Evolutionary conservation across 768 basidiomycete genomes (phyloP), one percentile per base, ranked within the genome.

Genomic region (Favolaschia claudopus): DNA sequence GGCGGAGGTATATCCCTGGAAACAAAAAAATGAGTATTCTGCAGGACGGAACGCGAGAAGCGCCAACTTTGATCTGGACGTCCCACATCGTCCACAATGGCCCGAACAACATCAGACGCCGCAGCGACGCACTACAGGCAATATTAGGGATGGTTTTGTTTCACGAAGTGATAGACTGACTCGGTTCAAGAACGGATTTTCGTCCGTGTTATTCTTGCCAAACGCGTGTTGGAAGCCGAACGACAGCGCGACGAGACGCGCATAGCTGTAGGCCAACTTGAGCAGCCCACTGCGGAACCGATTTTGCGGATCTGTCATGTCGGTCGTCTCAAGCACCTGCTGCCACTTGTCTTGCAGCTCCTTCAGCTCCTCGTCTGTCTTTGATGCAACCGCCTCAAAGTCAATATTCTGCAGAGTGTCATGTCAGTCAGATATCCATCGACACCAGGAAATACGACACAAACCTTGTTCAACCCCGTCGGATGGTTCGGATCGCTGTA

Each of bases 211-310:
- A 22, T 77, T 81, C 69, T 89, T 89, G 15, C 87, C 85, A 66
- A 87, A 87, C 10, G 85, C 84, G 63, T 91, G 86, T 70, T 92
- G 91, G 76, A 92, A 87, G 15, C 91, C 91, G 61, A 88, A 89
- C 0, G 91, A 90, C 46, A 91, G 76, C 5, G 84, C 86, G 15
- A 88, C 77, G 17, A 92, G 76, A n/a, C 91, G 82, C 17, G 85
- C 78, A 60, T 92, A 92, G 57, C 88, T 84, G 63, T 83, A 89
- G 4, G 82, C 86, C 63, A 91, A 72, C 64, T 76, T 82, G 56
- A 91, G 74, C 17, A 91, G 70, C 4, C 85, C 84, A 17, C 81
- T 84, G 4, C 89, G 83, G 81, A 88, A 89, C 53, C 73, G 74
- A 62, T 82, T 84, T 64, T 84, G 82, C 2, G 76, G 73, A 65